These are phyloP conservation scores for Cyberlindnera petersonii DNA, from an alignment of 805 yeast species.

Conservation along the genomic window DNA sequence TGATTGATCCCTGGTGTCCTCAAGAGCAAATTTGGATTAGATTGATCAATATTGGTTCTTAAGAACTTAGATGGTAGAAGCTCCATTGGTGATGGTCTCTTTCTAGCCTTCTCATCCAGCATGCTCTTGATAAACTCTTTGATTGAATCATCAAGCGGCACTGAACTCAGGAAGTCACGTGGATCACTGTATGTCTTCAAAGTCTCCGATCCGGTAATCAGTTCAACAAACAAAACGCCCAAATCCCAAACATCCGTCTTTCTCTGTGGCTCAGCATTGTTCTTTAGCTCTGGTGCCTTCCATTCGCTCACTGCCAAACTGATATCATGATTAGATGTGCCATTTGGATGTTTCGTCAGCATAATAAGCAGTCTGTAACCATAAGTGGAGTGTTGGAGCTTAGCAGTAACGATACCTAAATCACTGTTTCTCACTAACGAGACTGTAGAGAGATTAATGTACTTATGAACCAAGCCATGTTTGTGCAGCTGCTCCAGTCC, in stretches of 20 bases:
- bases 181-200: constrained; percentile 56
- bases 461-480: constrained; percentile 74
- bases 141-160: constrained; percentile 51
- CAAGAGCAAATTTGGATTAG: constrained; percentile 25
- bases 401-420: constrained; percentile 53
- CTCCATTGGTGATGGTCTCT: constrained; percentile 80
- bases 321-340: constrained; percentile 20
- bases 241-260: constrained; percentile 93
- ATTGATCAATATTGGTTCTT: constrained; percentile 58
- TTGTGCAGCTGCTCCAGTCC: constrained; percentile 83
- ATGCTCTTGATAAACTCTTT: constrained; percentile 63
- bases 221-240: constrained; percentile 71
- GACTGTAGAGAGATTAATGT: constrained; percentile 58
- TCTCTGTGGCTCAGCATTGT: constrained; percentile 50
- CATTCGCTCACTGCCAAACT: constrained; percentile 38
- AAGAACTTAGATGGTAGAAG: constrained; percentile 79
- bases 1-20: constrained; percentile 11
- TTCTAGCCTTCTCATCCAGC: constrained; percentile 60
- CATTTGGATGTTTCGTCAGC: constrained; percentile 37
- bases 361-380: constrained; percentile 45
- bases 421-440: constrained; percentile 47
- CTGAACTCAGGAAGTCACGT: constrained; percentile 50
- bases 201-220: constrained; percentile 57
- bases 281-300: constrained; percentile 74
- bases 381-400: constrained; percentile 56